Evolutionary conservation across 2,329 filamentous ascomycete genomes (phyloP).

Genomic region (Thermothelomyces thermophilus): DNA sequence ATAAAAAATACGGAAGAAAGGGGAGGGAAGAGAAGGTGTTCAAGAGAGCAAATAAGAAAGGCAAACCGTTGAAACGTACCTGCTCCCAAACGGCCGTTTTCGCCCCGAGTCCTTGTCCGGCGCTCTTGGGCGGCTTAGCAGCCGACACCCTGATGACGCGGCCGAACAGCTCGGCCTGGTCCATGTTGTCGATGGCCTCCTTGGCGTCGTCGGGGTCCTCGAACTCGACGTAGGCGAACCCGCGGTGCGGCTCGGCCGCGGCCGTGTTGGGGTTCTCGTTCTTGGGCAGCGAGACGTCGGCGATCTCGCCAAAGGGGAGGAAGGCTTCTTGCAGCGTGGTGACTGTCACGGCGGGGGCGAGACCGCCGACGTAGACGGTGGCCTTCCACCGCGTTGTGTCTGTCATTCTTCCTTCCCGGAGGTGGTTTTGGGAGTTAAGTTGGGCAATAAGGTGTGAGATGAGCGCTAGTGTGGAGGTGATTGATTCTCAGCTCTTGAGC

Average conservation of each 20-base stretch:
- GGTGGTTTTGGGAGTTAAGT: not conserved
- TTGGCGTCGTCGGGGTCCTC: constrained; percentile 78
- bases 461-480: not conserved
- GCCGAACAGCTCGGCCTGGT: constrained; percentile 91
- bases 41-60: no score
- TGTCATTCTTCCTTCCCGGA: constrained; percentile 52
- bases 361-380: constrained; percentile 86
- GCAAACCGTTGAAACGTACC: no score
- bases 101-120: constrained; percentile 76
- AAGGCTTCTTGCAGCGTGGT: constrained; percentile 82
- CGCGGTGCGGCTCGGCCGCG: constrained; percentile 64
- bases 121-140: constrained; percentile 86
- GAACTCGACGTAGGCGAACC: constrained; percentile 96
- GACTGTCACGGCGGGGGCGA: constrained; percentile 70
- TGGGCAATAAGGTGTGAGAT: not conserved
- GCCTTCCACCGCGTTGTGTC: constrained; percentile 79
- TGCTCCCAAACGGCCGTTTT: constrained; percentile 97
- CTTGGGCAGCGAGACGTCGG: constrained; percentile 84
- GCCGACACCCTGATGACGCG: constrained; percentile 85
- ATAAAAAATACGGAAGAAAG: no score
- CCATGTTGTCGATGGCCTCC: constrained; percentile 99
- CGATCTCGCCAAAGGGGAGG: constrained; percentile 92
- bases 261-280: constrained; percentile 72
- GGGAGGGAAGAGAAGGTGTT: no score
- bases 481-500: not conserved